phyloP scores from a whole-genome alignment of 1,284 basidiomycete species.

The Stereum hirsutum region DNA sequence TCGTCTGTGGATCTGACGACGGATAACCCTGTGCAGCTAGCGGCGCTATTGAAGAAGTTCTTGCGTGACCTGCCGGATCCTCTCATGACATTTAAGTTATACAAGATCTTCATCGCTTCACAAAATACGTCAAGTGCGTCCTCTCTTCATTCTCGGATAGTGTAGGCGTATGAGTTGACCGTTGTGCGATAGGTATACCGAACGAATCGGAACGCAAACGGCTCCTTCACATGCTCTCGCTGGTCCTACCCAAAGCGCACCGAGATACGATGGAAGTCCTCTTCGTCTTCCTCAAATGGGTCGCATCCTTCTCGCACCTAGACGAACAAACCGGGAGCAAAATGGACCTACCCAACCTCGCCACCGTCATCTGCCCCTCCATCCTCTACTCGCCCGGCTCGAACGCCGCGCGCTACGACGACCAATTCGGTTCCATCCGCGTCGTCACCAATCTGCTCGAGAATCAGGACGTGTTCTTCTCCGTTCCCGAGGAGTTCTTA shows the following conservation, averaged over 20 bases:
- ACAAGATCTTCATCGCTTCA: conserved; percentile 82
- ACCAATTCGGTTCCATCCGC: conserved; percentile 86
- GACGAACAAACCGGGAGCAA: conserved; percentile 98
- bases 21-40: conserved; percentile 96
- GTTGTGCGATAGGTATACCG: conserved; percentile 48
- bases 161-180: conserved; percentile 1
- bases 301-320: conserved; percentile 96
- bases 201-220: conserved; percentile 74
- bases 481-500: conserved; percentile 80
- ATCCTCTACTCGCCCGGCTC: conserved; percentile 84
- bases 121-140: conserved; percentile 53
- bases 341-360: conserved; percentile 96
- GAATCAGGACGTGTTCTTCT: conserved; percentile 91
- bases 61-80: conserved; percentile 95
- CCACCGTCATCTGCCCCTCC: conserved; percentile 97
- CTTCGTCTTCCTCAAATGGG: conserved; percentile 99
- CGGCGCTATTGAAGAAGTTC: conserved; percentile 96
- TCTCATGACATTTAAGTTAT: conserved; percentile 89
- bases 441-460: conserved; percentile 84
- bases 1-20: conserved; percentile 84
- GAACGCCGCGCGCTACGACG: conserved; percentile 86
- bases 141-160: not conserved
- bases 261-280: conserved; percentile 97
- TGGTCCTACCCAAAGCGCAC: conserved; percentile 88
- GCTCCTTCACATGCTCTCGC: conserved; percentile 79